Conservation (phyloP, 2,329 filamentous ascomycete genomes). For the Macrophomina tecta region DNA sequence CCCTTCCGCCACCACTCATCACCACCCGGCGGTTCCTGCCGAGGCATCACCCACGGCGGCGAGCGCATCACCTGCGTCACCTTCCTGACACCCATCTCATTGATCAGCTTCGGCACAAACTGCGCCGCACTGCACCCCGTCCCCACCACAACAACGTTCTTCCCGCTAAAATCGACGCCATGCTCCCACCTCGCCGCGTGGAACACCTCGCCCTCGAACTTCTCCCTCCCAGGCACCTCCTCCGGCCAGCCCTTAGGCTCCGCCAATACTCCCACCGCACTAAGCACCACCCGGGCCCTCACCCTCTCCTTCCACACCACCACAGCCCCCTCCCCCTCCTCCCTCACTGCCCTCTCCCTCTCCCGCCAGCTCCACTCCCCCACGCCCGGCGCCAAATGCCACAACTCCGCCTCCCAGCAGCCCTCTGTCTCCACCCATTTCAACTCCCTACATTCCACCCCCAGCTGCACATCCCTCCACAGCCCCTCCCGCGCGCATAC, state of each 20-base stretch:
- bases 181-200: constrained; percentile 64
- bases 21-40: constrained; percentile 44
- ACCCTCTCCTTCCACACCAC: constrained; percentile 59
- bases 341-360: constrained; percentile 50
- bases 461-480: constrained; percentile 62
- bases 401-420: constrained; percentile 61
- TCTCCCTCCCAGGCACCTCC: constrained; percentile 58
- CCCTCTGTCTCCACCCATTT: constrained; percentile 53
- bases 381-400: constrained; percentile 57
- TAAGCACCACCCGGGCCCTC: constrained; percentile 61
- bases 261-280: constrained; percentile 61
- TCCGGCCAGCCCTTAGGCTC: constrained; percentile 60
- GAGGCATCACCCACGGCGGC: constrained; percentile 62
- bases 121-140: constrained; percentile 65
- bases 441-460: constrained; percentile 62
- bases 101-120: constrained; percentile 59
- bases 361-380: constrained; percentile 60
- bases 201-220: constrained; percentile 62
- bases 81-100: constrained; percentile 57
- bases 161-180: constrained; percentile 58
- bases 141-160: constrained; percentile 63
- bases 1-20: constrained; percentile 55
- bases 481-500: constrained; percentile 61
- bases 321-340: constrained; percentile 54
- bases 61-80: constrained; percentile 66